phyloP scores from a whole-genome alignment of 148 eudicot species.

The Diospyros lotus region DNA sequence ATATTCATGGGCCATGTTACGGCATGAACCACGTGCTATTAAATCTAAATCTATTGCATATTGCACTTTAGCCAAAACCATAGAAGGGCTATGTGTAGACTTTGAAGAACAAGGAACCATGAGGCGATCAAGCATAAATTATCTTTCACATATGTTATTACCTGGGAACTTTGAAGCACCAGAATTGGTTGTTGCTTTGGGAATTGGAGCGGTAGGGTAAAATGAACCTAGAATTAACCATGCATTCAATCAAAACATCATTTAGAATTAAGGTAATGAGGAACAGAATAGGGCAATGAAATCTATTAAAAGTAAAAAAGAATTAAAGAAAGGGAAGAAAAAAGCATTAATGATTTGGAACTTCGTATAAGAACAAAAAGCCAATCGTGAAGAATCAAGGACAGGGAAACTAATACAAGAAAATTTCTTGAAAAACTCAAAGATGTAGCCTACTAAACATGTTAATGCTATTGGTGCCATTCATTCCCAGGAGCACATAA shows the following conservation, averaged over 20 bases:
- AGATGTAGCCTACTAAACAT: background rate
- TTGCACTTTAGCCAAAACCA: no score
- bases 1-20: no score
- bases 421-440: background rate
- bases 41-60: no score
- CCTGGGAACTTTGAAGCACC: constrained; percentile 89
- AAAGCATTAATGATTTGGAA: background rate
- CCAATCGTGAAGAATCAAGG: no score
- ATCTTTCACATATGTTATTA: constrained; percentile 11
- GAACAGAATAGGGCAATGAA: background rate
- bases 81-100: no score
- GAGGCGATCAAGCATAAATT: no score
- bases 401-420: background rate
- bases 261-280: background rate
- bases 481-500: no score
- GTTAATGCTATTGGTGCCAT: background rate
- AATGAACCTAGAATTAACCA: constrained; percentile 54
- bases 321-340: background rate
- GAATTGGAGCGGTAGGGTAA: constrained; percentile 67
- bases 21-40: no score
- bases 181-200: constrained; percentile 77
- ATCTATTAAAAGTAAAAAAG: background rate
- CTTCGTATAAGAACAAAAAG: background rate
- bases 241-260: background rate
- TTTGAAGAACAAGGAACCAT: no score